These are phyloP conservation scores for Strobilomyces echinocephalus DNA, from an alignment of 768 basidiomycete genomes.

Conservation along the genomic window DNA sequence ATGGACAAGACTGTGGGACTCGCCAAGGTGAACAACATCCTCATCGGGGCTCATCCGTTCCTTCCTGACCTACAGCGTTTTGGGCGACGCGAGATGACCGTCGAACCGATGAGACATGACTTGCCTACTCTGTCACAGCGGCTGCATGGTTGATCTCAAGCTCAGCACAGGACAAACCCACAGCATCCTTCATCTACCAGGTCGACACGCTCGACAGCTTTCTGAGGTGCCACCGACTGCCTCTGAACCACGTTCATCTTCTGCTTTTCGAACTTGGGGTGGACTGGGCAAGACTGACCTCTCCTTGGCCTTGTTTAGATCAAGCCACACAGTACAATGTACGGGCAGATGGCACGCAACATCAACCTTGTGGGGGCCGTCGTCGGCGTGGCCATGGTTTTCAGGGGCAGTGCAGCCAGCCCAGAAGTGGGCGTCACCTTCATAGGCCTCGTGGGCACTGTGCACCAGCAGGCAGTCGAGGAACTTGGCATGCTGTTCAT, in stretches of 20 bases:
- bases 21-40: slow-evolving; percentile 52
- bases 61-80: slow-evolving; percentile 61
- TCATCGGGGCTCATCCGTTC: slow-evolving; percentile 58
- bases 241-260: slow-evolving; percentile 49
- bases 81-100: slow-evolving; percentile 61
- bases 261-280: background rate
- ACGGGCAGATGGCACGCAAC: slow-evolving; percentile 54
- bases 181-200: slow-evolving; percentile 58
- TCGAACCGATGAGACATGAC: slow-evolving; percentile 58
- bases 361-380: slow-evolving; percentile 51
- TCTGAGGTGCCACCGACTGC: slow-evolving; percentile 46
- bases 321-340: slow-evolving; percentile 59
- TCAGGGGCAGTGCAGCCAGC: slow-evolving; percentile 27
- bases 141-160: background rate
- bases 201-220: slow-evolving; percentile 60
- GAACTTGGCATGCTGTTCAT: slow-evolving; percentile 42
- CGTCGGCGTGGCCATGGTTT: slow-evolving; percentile 50
- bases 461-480: slow-evolving; percentile 53
- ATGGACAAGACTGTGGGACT: slow-evolving; percentile 60
- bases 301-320: slow-evolving; percentile 32
- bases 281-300: too few species aligned
- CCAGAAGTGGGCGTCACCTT: slow-evolving; percentile 40
- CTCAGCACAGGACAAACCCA: slow-evolving; percentile 44
- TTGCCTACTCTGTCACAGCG: slow-evolving; percentile 3
- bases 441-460: slow-evolving; percentile 60